These are phyloP conservation scores for Amanita muscaria DNA, from an alignment of 768 basidiomycete genomes.

Conservation along the genomic window DNA sequence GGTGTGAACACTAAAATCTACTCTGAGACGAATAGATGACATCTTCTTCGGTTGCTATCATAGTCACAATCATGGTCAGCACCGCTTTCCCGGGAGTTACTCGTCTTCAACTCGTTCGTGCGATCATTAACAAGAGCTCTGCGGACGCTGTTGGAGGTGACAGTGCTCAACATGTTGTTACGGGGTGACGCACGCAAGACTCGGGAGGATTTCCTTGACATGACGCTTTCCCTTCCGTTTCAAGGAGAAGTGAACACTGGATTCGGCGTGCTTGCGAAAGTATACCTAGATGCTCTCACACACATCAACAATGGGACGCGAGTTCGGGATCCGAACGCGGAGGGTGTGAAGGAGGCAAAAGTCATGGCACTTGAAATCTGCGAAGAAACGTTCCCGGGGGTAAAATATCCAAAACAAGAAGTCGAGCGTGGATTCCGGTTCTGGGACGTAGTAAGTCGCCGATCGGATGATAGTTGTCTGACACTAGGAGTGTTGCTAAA, in stretches of 20 bases:
- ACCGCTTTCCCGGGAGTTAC: conserved; percentile 89
- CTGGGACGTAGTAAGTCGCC: conserved; percentile 86
- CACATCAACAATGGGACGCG: conserved; percentile 76
- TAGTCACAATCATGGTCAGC: conserved; percentile 91
- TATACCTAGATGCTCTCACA: conserved; percentile 88
- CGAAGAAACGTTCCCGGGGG: conserved; percentile 90
- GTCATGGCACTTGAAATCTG: conserved; percentile 83
- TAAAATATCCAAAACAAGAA: conserved; percentile 80
- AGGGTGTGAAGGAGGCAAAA: conserved; percentile 77
- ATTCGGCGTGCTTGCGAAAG: conserved; percentile 95
- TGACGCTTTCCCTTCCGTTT: conserved; percentile 88
- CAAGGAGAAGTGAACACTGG: conserved; percentile 96
- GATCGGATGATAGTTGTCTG: conserved; percentile 9
- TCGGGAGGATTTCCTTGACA: conserved; percentile 88
- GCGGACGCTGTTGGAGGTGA: conserved; percentile 83
- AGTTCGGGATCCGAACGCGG: conserved; percentile 68
- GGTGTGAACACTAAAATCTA: too few relatives aligned
- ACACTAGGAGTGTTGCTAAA: not conserved
- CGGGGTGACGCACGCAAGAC: conserved; percentile 79
- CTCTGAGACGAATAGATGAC: conserved; percentile 20
- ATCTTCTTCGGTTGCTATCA: not conserved
- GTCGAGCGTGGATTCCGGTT: conserved; percentile 96
- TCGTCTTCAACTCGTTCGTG: conserved; percentile 98
- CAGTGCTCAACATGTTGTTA: conserved; percentile 87
- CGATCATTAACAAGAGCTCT: conserved; percentile 85